phyloP scores from a whole-genome alignment of 106 monocot genomes.

The Allium sativum region DNA sequence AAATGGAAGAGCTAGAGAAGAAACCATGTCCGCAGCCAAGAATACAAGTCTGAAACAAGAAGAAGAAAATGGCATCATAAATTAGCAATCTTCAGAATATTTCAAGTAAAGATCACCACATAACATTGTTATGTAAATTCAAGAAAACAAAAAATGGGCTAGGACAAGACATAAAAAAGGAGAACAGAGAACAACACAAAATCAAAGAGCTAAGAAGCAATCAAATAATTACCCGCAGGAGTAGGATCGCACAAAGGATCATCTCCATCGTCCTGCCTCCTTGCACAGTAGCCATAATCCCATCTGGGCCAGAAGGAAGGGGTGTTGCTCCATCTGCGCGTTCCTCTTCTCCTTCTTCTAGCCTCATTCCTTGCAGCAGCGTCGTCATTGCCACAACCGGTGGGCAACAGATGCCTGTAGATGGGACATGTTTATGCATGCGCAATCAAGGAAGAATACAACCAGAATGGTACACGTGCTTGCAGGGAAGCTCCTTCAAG shows the following conservation, averaged over 20 bases:
- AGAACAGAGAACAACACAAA: conserved; percentile 14
- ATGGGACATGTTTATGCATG: conserved; percentile 78
- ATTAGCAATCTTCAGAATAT: not conserved
- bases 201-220: conserved; percentile 6
- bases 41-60: conserved; percentile 40
- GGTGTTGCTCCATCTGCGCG: conserved; percentile 25
- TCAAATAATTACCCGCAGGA: conserved; percentile 30
- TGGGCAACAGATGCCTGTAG: conserved; percentile 47
- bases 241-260: conserved; percentile 9
- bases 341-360: not conserved
- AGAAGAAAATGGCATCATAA: not conserved
- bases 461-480: conserved; percentile 65
- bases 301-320: conserved; percentile 18
- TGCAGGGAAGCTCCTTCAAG: conserved; percentile 76
- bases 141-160: not conserved
- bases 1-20: conserved; percentile 22
- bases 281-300: not conserved
- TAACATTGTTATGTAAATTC: too few species aligned
- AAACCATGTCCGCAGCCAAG: conserved; percentile 67
- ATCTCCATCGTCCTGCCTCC: not conserved
- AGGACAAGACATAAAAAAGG: conserved; percentile 10
- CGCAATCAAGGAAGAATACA: conserved; percentile 73
- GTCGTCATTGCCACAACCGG: not conserved
- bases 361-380: not conserved
- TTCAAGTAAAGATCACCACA: too few species aligned